phyloP scores from a whole-genome alignment of 208 protist genomes.

The Crithidia thermophila region DNA sequence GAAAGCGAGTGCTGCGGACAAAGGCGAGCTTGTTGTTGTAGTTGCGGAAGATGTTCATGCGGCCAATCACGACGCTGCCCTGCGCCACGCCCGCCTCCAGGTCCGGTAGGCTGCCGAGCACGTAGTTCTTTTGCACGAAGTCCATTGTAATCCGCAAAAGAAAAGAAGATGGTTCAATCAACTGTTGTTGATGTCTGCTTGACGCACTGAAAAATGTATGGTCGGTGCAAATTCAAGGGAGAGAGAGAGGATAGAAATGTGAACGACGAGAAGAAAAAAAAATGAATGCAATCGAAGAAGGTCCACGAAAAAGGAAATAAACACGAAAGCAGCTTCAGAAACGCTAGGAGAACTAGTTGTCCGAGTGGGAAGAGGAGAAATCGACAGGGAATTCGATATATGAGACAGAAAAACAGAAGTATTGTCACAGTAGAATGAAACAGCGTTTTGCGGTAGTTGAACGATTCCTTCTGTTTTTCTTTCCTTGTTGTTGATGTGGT shows the following conservation, averaged over 20 bases:
- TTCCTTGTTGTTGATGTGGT: no score
- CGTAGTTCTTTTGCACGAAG: constrained; percentile 30
- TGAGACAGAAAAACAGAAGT: no score
- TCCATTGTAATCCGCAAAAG: neutral
- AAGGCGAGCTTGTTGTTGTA: constrained; percentile 56
- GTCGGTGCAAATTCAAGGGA: neutral
- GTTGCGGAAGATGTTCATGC: constrained; percentile 42
- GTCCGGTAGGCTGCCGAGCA: constrained; percentile 35
- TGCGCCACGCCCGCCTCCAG: constrained; percentile 49
- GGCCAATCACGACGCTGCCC: constrained; percentile 67
- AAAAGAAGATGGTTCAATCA: neutral
- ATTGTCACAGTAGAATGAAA: no score
- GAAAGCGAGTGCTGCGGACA: constrained; percentile 45
- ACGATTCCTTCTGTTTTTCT: no score
- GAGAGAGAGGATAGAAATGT: neutral
- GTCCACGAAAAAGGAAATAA: no score
- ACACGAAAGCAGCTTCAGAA: no score
- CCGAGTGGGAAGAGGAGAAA: no score
- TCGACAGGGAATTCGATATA: no score
- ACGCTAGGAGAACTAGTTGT: no score
- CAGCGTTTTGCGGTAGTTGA: no score
- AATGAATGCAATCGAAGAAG: no score
- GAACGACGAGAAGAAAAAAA: neutral
- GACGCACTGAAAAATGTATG: neutral
- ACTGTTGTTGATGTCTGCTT: neutral